Percentiles rank a stretch among this genome's conserved stretches.
These are phyloP conservation scores for Clavispora fructus DNA, from an alignment of 805 yeast genomes.

Conservation along the genomic window DNA sequence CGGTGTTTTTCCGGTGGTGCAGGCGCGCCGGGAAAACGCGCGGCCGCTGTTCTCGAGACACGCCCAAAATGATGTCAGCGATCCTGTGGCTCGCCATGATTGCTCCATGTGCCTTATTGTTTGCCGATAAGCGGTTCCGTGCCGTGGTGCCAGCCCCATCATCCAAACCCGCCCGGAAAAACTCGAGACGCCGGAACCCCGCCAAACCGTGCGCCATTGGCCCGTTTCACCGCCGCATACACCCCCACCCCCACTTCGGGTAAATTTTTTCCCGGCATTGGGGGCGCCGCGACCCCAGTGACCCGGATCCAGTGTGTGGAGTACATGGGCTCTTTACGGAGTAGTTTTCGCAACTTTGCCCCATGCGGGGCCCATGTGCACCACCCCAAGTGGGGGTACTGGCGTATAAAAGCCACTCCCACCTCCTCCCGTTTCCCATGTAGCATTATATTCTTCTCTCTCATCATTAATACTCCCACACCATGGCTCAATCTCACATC, in stretches of 20 bases:
- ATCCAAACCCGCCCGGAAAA: too few species aligned
- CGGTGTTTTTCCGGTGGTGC: not conserved
- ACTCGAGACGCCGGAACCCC: too few species aligned
- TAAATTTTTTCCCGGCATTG: too few species aligned
- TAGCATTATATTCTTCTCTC: too few species aligned
- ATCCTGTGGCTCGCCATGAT: not conserved
- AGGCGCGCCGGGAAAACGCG: not conserved
- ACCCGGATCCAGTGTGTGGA: not conserved
- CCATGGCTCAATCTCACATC: constrained; percentile 15
- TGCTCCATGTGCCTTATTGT: not conserved
- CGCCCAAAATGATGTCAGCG: not conserved
- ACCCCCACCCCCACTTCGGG: too few species aligned
- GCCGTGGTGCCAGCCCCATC: too few species aligned
- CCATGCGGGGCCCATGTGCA: not conserved
- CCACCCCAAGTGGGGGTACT: not conserved
- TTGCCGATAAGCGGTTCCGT: not conserved
- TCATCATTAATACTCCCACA: too few species aligned
- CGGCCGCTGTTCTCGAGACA: not conserved
- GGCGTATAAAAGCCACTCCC: not conserved
- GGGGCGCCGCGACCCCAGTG: not conserved
- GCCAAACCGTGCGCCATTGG: too few species aligned
- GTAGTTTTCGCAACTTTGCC: not conserved
- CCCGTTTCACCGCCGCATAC: too few species aligned
- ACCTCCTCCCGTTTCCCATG: too few species aligned
- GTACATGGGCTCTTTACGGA: not conserved